Evolutionary conservation across 306 rosid species (phyloP), one percentile per base, ranked within the genome.

Genomic region (Urtica urens): DNA sequence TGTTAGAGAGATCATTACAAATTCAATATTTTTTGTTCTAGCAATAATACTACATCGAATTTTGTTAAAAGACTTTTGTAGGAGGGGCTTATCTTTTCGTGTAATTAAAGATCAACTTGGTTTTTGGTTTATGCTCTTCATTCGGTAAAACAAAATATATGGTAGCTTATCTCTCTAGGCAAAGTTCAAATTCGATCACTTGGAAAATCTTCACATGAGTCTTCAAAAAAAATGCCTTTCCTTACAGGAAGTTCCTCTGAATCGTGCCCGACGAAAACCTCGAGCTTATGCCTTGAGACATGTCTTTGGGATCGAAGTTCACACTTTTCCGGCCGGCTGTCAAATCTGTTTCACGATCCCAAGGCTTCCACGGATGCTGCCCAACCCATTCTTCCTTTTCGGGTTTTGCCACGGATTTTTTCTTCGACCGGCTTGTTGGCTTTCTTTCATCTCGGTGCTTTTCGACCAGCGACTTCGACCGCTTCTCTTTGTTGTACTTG

Each of bases 341-440:
- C 62, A 90, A 69, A 60, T 84, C 99, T 73, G 77, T 84, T 54
- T 90, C 95, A 50, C 99, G 87, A 70, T 90, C 95, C 87, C 87
- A 85, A 60, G 95, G 99, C 69, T 85, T 90, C 94, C 99, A 84
- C 17, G 94, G 99, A 75, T 90, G 99, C 53, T 81, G 74, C 60
- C 87, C 92, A 53, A 55, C 74, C 94, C 97, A 84, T 0, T 84
- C 84, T 55, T 82, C 87, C 52, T 75, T 78, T 49, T 62, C 76
- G 13, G 46, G 23, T 52, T 48, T 67, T 63, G 63, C 74, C 49
- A 69, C 76, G 2, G 80, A 61, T 58, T 77, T 90, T 62, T 76
- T 78, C 84, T 84, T 90, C 3, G 79, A 67, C 26, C 55, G 67
- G 70, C 73, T 44, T 24, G 61, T 35, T 49, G 42, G 37, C 49